phyloP scores from a whole-genome alignment of 345 rosid genomes.

The Eucalyptus marginata region DNA sequence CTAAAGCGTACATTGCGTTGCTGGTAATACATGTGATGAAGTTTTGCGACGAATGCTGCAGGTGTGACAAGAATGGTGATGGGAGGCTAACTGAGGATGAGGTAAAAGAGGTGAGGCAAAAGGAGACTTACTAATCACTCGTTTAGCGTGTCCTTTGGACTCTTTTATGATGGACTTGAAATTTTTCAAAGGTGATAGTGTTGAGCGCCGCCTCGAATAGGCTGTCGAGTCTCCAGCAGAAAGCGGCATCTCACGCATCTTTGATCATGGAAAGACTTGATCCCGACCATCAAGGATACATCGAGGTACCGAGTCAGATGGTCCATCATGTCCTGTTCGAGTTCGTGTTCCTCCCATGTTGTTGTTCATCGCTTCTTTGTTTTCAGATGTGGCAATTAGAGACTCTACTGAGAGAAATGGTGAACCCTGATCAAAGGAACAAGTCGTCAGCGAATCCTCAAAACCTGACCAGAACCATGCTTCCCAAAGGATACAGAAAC shows the following conservation, averaged over 20 bases:
- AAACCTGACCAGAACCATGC: conserved; percentile 58
- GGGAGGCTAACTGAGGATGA: conserved; percentile 83
- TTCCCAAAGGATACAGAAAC: conserved; percentile 54
- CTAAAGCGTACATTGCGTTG: background rate
- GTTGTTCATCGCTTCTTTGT: background rate
- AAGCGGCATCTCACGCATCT: conserved; percentile 53
- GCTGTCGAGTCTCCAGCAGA: conserved; percentile 56
- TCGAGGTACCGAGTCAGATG: conserved; percentile 40
- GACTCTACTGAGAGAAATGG: conserved; percentile 58
- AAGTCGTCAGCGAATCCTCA: conserved; percentile 1
- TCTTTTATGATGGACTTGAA: background rate
- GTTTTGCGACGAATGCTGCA: background rate
- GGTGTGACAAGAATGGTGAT: conserved; percentile 98
- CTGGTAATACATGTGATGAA: background rate
- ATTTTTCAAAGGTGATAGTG: conserved; percentile 37
- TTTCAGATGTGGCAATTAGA: conserved; percentile 90
- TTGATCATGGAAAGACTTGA: conserved; percentile 98
- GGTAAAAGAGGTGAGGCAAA: conserved; percentile 58
- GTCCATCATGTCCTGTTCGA: background rate
- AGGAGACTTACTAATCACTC: background rate
- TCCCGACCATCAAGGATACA: conserved; percentile 84
- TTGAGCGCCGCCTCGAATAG: conserved; percentile 87
- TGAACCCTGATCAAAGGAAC: conserved; percentile 12
- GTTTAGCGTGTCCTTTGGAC: background rate
- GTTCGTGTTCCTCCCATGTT: background rate